These are phyloP conservation scores for Abortiporus biennis DNA, from an alignment of 1,284 basidiomycete genomes.

Conservation along the genomic window DNA sequence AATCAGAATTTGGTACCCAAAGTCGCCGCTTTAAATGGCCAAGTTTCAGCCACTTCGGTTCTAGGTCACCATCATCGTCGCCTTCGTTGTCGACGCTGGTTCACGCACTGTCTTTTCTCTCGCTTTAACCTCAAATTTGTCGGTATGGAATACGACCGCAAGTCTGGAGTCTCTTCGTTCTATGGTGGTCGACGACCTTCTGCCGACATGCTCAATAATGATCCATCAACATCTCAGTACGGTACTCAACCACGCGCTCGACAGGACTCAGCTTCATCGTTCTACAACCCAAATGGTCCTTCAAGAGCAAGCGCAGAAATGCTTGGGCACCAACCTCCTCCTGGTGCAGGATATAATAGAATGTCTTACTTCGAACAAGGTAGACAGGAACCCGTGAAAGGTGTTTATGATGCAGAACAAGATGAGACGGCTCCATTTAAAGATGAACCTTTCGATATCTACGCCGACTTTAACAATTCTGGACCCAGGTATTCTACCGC, in stretches of 20 bases:
- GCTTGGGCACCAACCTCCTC: constrained; percentile 28
- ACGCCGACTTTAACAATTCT: constrained; percentile 86
- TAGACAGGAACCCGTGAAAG: constrained; percentile 67
- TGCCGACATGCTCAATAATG: constrained; percentile 51
- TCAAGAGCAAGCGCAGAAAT: constrained; percentile 39
- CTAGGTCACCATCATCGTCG: constrained; percentile 5
- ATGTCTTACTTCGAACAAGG: constrained; percentile 59
- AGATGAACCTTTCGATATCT: constrained; percentile 74
- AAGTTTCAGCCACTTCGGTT: no score
- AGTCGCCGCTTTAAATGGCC: no score
- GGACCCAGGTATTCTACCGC: constrained; percentile 74
- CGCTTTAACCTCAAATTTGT: constrained; percentile 2
- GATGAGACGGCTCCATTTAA: constrained; percentile 25
- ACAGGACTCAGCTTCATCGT: constrained; percentile 67
- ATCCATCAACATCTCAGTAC: constrained; percentile 29
- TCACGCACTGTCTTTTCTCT: constrained; percentile 6
- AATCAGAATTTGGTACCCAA: no score
- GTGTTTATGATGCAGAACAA: constrained; percentile 56
- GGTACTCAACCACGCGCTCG: constrained; percentile 28
- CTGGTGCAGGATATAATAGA: constrained; percentile 60
- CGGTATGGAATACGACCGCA: constrained; percentile 53
- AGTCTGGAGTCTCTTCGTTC: constrained; percentile 72
- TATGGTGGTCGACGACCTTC: constrained; percentile 58
- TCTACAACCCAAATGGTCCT: constrained; percentile 33
- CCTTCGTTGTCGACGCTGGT: constrained; percentile 11